Base-by-base conservation (phyloP, 2,329 filamentous ascomycete genomes). In the Fusarium equiseti region DNA sequence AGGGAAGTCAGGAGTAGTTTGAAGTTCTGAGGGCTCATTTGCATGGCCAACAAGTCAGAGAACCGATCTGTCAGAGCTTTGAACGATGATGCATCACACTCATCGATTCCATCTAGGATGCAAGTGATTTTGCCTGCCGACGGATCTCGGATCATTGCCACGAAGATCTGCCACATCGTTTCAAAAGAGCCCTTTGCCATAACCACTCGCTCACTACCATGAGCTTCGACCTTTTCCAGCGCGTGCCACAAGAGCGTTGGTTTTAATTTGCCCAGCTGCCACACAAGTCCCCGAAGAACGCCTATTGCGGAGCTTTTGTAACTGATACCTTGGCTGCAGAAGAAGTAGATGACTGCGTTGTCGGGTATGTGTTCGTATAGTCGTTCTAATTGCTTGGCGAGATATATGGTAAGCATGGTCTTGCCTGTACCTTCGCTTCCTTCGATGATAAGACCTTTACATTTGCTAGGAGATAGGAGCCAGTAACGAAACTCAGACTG, bases 131-230 rank as follows among this genome's bases (percentile, higher is more conserved):
- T 44, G 2, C 53, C 53, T 22, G 44, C n/a, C 15, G 12, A 8
- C 1, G 51, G 43, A 45, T 55, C 44, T 9, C 26, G 50, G 8
- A 62, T n/a, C 55, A 70, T 70, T 0, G 58, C 13, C 1, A 13
- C 20, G 7, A 70, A 51, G 15, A 69, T 66, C 11, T 61, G 49
- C 60, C 55, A 70, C n/a, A 70, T 52, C 5, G 27, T 29, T 24
- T 49, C 60, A 2, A 58, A 31, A 5, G 56, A 61, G 8, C 15
- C 20, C 4, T 10, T 60, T 5, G 60, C 26, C 13, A 58, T 43
- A 11, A 24, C 31, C 32, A 51, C 35, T 31, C 55, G 31, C 0
- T 27, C 48, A 3, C 35, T 16, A 3, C 50, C 24, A 1, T 53
- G n/a, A 12, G 49, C 24, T 7, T 50, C 42, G 29, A 43, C 9